A percentile compares a stretch with the other conserved stretches of the same genome.
These are phyloP conservation scores for Apium graveolens DNA, from an alignment of 129 eudicot genomes.

Conservation along the genomic window DNA sequence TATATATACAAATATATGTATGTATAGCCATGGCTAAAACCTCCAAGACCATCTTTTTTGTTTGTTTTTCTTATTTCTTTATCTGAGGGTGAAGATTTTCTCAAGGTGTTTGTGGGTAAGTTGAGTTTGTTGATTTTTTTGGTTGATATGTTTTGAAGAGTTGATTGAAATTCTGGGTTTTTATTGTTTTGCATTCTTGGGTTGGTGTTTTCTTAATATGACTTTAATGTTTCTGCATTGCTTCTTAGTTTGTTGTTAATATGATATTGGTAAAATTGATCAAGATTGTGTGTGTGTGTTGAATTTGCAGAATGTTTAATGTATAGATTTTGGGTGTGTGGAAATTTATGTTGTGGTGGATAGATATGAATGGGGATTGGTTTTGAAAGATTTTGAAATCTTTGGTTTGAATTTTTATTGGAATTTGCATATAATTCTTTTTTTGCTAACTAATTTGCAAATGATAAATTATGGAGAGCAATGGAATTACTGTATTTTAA, in stretches of 20 bases:
- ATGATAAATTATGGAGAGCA: neutral
- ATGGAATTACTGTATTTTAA: neutral
- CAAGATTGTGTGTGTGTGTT: neutral
- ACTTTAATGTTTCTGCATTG: neutral
- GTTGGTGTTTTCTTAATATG: neutral
- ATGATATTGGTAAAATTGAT: neutral
- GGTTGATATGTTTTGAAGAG: neutral
- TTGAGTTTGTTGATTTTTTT: neutral
- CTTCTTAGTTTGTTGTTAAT: neutral
- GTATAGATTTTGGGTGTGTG: neutral
- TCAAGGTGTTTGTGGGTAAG: conserved; percentile 14
- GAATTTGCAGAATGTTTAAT: neutral
- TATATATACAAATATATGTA: neutral
- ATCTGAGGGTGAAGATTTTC: conserved; percentile 1
- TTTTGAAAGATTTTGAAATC: neutral
- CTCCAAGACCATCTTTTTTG: neutral
- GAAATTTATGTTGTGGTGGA: neutral
- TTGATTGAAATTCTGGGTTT: neutral
- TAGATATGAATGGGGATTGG: neutral
- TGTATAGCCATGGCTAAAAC: neutral
- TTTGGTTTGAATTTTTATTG: neutral
- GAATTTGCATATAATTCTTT: neutral
- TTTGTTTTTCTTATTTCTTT: neutral
- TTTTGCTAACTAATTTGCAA: no score
- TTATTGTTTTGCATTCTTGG: neutral